Conservation (phyloP, 306 rosid species). For the Datisca glomerata region DNA sequence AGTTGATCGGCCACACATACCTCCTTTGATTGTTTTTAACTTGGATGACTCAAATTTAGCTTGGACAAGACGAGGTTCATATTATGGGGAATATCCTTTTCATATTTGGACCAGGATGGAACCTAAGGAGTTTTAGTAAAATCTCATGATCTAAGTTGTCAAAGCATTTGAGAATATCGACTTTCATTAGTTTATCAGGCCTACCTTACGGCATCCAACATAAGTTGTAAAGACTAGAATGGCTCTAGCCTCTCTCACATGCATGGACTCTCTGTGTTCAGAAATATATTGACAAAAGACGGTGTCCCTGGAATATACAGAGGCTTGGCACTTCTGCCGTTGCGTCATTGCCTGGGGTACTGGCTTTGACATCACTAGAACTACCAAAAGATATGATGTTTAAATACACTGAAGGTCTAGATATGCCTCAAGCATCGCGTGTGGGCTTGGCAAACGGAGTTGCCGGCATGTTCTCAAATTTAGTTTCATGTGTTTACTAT, state of each 20-base stretch:
- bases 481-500: conserved; percentile 57
- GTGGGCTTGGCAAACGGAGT: conserved; percentile 60
- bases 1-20: too few relatives aligned
- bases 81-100: conserved; percentile 62
- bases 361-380: conserved; percentile 71
- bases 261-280: conserved; percentile 41
- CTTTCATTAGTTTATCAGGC: too few relatives aligned
- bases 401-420: conserved; percentile 35
- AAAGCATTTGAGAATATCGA: too few relatives aligned
- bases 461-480: conserved; percentile 68
- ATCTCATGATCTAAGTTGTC: too few relatives aligned
- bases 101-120: conserved; percentile 62
- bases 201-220: conserved; percentile 65
- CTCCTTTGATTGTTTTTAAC: too few relatives aligned
- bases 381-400: conserved; percentile 54
- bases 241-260: conserved; percentile 35
- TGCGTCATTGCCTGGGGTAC: conserved; percentile 76
- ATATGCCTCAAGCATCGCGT: conserved; percentile 51
- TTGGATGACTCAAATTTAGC: conserved; percentile 24
- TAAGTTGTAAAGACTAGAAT: conserved; percentile 74
- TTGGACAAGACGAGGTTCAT: conserved; percentile 79
- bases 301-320: conserved; percentile 66
- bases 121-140: too few relatives aligned
- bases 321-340: conserved; percentile 83
- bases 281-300: conserved; percentile 40